Evolutionary conservation across 192 early-diverging fungal genomes (phyloP).

Genomic region (Backusella tuberculispora): DNA sequence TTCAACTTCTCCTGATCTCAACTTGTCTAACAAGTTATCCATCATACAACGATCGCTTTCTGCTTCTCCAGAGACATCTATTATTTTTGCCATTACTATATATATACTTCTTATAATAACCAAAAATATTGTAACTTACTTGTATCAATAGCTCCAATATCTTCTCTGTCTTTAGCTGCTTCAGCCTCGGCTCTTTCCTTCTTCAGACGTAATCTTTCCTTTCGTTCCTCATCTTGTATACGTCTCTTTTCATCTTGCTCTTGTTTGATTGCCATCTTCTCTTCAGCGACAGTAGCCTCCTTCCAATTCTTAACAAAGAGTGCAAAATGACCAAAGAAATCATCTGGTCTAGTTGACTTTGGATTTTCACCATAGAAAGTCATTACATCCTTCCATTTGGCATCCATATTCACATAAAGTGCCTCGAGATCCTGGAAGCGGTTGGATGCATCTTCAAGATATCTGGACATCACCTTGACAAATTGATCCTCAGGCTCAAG

Average conservation of each 20-base stretch:
- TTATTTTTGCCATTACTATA: background rate
- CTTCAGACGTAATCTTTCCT: constrained; percentile 19
- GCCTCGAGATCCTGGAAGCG: constrained; percentile 61
- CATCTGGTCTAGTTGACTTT: constrained; percentile 69
- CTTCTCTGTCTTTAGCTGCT: constrained; percentile 22
- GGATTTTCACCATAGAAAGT: constrained; percentile 77
- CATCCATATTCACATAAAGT: constrained; percentile 71
- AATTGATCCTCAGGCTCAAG: constrained; percentile 66
- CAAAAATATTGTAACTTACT: background rate
- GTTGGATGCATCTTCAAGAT: constrained; percentile 59
- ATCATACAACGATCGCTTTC: constrained; percentile 71
- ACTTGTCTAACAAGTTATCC: constrained; percentile 73
- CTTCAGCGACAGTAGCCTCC: constrained; percentile 33
- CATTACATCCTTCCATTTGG: constrained; percentile 66
- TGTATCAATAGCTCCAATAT: constrained; percentile 42
- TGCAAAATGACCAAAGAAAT: constrained; percentile 82
- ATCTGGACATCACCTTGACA: constrained; percentile 63
- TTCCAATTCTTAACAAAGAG: constrained; percentile 70
- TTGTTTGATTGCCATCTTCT: constrained; percentile 35
- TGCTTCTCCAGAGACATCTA: constrained; percentile 15
- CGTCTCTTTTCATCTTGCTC: constrained; percentile 46
- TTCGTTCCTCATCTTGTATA: constrained; percentile 33
- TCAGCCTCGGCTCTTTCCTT: constrained; percentile 5
- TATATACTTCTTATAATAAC: background rate
- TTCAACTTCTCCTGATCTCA: constrained; percentile 68